Conservation (phyloP, 306 rosid genomes). For the Macrotyloma uniflorum region DNA sequence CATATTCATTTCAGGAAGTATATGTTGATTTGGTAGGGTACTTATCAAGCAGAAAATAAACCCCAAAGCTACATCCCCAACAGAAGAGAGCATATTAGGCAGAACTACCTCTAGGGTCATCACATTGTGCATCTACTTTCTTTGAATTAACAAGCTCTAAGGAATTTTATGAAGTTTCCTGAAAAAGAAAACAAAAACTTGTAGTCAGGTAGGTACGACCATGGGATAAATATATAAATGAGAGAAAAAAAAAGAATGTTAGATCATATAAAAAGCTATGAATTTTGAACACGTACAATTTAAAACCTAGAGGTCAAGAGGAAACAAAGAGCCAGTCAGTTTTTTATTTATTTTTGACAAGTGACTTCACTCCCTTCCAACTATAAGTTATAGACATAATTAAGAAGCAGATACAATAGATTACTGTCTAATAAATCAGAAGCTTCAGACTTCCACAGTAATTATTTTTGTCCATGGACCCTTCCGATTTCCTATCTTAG, state of each 20-base stretch:
- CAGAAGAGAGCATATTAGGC: neutral
- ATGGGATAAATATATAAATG: neutral
- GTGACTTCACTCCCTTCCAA: too few relatives aligned
- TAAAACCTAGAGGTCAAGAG: neutral
- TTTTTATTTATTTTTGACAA: neutral
- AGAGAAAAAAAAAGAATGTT: slow-evolving; percentile 1
- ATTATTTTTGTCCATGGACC: neutral
- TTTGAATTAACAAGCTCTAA: slow-evolving; percentile 38
- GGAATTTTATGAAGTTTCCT: slow-evolving; percentile 48
- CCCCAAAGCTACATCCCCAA: neutral
- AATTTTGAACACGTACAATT: neutral
- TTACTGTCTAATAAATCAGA: neutral
- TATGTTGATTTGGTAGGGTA: neutral
- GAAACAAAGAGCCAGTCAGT: neutral
- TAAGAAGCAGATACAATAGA: too few relatives aligned
- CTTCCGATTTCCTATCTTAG: neutral
- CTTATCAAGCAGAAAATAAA: slow-evolving; percentile 23
- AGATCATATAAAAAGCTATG: neutral
- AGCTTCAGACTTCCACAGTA: neutral
- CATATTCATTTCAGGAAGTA: neutral
- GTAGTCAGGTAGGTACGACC: slow-evolving; percentile 13
- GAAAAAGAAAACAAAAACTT: slow-evolving; percentile 26
- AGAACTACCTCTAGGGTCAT: slow-evolving; percentile 38
- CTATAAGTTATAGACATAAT: too few relatives aligned
- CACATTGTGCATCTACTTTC: slow-evolving; percentile 46